A percentile compares a stretch with the other conserved stretches of the same genome.
These are phyloP conservation scores for Stachybotrys echinatus DNA, from an alignment of 2,329 filamentous ascomycete genomes.

Conservation along the genomic window DNA sequence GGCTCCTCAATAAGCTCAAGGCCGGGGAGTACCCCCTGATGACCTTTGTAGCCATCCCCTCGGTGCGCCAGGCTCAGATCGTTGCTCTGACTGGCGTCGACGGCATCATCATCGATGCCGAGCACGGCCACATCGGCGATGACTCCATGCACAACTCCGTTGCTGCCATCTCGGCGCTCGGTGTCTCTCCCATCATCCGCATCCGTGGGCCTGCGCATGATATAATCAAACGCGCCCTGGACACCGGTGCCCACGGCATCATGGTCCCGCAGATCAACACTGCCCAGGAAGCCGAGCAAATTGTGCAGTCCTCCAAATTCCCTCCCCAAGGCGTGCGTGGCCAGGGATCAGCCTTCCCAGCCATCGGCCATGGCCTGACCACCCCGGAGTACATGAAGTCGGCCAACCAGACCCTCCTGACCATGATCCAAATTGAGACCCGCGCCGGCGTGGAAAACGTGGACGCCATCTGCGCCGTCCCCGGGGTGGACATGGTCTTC, in stretches of 20 bases:
- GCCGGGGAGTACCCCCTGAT: conserved; percentile 34
- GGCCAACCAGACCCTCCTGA: conserved; percentile 37
- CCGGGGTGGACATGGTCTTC: conserved; percentile 37
- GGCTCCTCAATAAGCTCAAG: conserved; percentile 37
- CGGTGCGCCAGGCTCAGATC: conserved; percentile 41
- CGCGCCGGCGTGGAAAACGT: conserved; percentile 37
- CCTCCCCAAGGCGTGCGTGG: conserved; percentile 37
- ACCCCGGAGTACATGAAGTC: conserved; percentile 34
- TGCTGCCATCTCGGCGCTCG: conserved; percentile 33
- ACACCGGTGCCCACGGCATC: conserved; percentile 38
- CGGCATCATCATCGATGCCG: conserved; percentile 41
- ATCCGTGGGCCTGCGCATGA: conserved; percentile 24
- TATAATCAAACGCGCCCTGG: conserved; percentile 36
- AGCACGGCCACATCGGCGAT: conserved; percentile 37
- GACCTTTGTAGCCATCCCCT: conserved; percentile 44
- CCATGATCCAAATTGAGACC: conserved; percentile 40
- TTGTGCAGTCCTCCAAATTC: conserved; percentile 38
- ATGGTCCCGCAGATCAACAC: conserved; percentile 38
- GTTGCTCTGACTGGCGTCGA: conserved; percentile 43
- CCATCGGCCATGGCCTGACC: conserved; percentile 28
- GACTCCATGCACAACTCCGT: conserved; percentile 39
- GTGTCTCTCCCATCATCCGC: conserved; percentile 35
- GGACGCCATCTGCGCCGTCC: conserved; percentile 29
- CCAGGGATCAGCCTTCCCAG: conserved; percentile 37
- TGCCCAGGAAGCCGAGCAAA: conserved; percentile 29